Evolutionary conservation across 2,329 filamentous ascomycete genomes (phyloP).

Genomic region (Setomelanomma holmii): DNA sequence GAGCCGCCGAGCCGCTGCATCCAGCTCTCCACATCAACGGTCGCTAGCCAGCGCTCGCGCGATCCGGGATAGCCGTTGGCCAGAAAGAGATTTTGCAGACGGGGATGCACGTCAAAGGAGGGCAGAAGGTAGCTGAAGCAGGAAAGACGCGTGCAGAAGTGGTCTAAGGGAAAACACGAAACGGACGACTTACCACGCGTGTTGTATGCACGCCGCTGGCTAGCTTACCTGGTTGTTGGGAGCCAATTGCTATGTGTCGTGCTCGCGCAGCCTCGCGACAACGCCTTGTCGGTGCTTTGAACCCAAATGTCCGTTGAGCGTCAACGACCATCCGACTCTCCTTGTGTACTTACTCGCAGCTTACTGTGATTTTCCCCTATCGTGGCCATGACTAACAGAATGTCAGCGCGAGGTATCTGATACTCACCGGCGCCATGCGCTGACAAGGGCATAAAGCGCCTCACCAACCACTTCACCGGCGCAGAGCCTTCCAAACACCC

Average conservation of each 20-base stretch:
- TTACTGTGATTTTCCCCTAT: neutral
- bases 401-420: neutral
- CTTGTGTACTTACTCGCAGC: neutral
- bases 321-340: neutral
- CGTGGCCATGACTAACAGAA: slow-evolving; percentile 4
- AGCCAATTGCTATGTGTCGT: neutral
- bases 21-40: neutral
- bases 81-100: neutral
- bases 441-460: neutral
- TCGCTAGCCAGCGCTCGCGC: neutral
- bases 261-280: neutral
- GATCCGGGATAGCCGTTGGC: neutral
- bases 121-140: neutral
- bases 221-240: slow-evolving; percentile 7
- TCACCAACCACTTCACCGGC: slow-evolving; percentile 8
- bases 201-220: neutral
- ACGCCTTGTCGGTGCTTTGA: neutral
- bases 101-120: neutral
- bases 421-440: neutral
- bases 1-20: neutral
- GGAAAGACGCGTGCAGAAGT: neutral
- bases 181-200: neutral
- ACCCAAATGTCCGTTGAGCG: neutral
- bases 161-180: neutral
- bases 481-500: neutral